Evolutionary conservation across 2,329 filamentous ascomycete species (phyloP), one percentile per base, ranked within the genome.

Genomic region (Beauveria asiatica): DNA sequence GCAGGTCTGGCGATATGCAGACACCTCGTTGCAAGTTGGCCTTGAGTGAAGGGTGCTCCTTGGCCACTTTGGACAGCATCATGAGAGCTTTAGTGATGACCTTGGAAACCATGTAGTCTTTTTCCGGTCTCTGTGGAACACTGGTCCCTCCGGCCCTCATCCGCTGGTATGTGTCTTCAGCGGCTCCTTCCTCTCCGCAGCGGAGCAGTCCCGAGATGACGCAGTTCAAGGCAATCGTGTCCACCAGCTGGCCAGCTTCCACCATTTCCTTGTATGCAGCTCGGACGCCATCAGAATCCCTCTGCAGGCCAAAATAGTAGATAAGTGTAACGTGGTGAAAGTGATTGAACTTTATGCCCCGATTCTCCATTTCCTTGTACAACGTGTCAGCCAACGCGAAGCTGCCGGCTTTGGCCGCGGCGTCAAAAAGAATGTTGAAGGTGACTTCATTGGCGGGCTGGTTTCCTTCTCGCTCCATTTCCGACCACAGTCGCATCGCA

Each of bases 351-450:
- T 77, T 72, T 57, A 93, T 75, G 0, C 83, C 82, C 33, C 94
- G 86, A 16, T 72, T 76, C 54, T 81, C 77, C 86, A 97, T 92
- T 74, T 97, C 92, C 60, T 84, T 80, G 66, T 92, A 85, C 11
- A 97, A 83, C 76, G 90, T 89, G 67, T 97, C 89, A 3, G 92
- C 92, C 23, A 97, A 82, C 1, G 79, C 78, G 65, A 89, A 96
- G 68, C 95, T 94, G 44, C 89, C 89, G 0, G 90, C 85, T 72
- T 94, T 95, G 65, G 90, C 84, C 1, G 94, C 91, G 11, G 91
- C 83, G 69, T 97, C 89, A 67, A 96, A 97, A 13, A 99, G 80
- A 51, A 97, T 88, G 69, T 94, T 96, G 73, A 99, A 95, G 0
- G 93, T 96, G n/a, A 92, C 87, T 53, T 84, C 80, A 66, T 88